Evolutionary conservation across 2,329 filamentous ascomycete genomes (phyloP), one percentile per base, ranked within the genome.

Genomic region (Tympanopsis confertula): DNA sequence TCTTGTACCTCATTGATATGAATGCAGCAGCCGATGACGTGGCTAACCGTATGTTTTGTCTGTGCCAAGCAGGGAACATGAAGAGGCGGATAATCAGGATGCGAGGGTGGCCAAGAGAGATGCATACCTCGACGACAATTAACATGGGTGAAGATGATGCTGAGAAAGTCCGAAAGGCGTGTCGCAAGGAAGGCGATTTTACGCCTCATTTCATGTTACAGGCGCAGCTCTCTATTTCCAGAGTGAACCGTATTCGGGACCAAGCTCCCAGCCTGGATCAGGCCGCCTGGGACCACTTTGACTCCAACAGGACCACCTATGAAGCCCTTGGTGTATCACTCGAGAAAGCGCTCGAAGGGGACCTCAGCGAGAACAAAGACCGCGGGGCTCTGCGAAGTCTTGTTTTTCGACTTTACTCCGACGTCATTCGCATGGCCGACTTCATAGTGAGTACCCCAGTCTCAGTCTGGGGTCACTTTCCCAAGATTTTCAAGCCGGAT

Each of bases 401-500:
- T 13, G 55, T 65, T 1, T 48, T 54, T 0, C 39, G 41, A 1
- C 48, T 68, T 0, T 69, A 69, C 39, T 47, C 50, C 1, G 51
- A 54, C 2, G 59, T 64, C 0, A 46, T 68, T 0, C 42, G 42
- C 2, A 45, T 54, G 3, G 54, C 61, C 0, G 64, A 68, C 35
- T 67, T 68, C 37, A 52, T 69, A 2, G 63, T 63, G 0, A 65
- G 65, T 0, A 68, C 65, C 1, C 65, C 65, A 0, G 64, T 66
- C 1, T 62, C 63, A 3, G 58, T 61, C 0, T 56, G 52, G 3
- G 55, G 56, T 0, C 45, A 48, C 0, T 63, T 68, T 22, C 45
- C 53, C 0, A 53, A 50, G 2, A 49, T 86, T 5, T 86, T 87
- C 20, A 80, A 82, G 44, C 85, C 86, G 0, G 83, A 91, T 47